Base-by-base conservation (phyloP, 2,329 filamentous ascomycete species). In the Aspergillaceae sp. region DNA sequence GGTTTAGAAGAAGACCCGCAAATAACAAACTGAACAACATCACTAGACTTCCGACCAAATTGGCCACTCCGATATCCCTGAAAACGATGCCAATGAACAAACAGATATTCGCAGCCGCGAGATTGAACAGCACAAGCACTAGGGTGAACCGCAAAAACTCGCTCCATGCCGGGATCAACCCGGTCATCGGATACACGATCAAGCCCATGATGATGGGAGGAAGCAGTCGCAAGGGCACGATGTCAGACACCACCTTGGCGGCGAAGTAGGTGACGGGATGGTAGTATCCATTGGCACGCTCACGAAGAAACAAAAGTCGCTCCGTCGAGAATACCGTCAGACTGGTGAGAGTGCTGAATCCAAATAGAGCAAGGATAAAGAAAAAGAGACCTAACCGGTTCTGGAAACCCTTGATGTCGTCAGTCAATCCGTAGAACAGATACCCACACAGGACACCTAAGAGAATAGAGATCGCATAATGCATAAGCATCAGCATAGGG, bases 1-100 rank as follows among this genome's bases (percentile, higher is more conserved):
- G 89, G 66, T 98, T 98, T 50, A 98, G 79, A 47, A 98, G 75
- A 48, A 98, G 82, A 47, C 92, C 92, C 1, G 90, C 91, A 66
- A 98, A 97, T 7, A 98, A 77, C 50, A 98, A 72, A 63, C 87
- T 94, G 75, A 98, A 98, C 6, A 98, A 76, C 92, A 98, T 98
- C 43, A 97, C 88, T 57, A 98, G 71, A 57, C 90, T 94, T 45
- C 91, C 92, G 49, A 98, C 86, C 52, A 98, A 68, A 66, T 94
- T 97, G 43, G 92, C 92, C 2, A 98, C 89, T 34, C 89, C 86
- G 30, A 80, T 80, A 59, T 98, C 92, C 59, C 86, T 87, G 76
- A 94, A 94, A 5, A 96, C 79, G 49, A 98, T 95, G 53, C 92
- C 92, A 56, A 98, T 94, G 64, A 96, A 96, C 5, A 98, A 76